Evolutionary conservation across 495 filamentous ascomycete genomes (phyloP).

Genomic region (Penicillium nucicola): DNA sequence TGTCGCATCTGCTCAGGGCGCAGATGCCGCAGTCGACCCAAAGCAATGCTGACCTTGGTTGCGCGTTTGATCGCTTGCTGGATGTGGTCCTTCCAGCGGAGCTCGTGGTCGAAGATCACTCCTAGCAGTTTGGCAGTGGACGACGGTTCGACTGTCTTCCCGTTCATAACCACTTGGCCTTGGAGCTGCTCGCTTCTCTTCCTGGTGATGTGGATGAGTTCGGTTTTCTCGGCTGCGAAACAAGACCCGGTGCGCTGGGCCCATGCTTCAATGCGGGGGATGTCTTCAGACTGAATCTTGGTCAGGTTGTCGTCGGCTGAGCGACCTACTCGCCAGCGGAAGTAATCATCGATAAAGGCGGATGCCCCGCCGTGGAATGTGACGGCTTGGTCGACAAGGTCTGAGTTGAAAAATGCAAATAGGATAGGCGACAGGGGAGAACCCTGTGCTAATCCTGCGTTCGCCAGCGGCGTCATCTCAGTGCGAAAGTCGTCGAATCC

Average conservation of each 20-base stretch:
- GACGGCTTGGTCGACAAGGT: conserved; percentile 23
- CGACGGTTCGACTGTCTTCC: conserved; percentile 15
- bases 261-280: conserved; percentile 18
- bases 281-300: conserved; percentile 6
- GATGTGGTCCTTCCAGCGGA: conserved; percentile 11
- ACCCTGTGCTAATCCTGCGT: conserved; percentile 25
- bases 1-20: conserved; percentile 22
- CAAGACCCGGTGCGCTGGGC: conserved; percentile 9
- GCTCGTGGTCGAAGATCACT: conserved; percentile 16
- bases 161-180: conserved; percentile 7
- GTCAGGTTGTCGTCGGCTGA: conserved; percentile 18
- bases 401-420: conserved; percentile 26
- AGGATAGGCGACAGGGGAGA: conserved; percentile 26
- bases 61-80: too few relatives aligned
- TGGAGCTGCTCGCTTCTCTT: conserved; percentile 1
- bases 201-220: conserved; percentile 25
- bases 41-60: too few relatives aligned
- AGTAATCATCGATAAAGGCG: conserved; percentile 17
- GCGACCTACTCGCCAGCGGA: conserved; percentile 12
- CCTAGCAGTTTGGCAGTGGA: conserved; percentile 13
- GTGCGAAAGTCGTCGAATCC: conserved; percentile 24
- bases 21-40: not conserved
- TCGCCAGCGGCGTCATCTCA: conserved; percentile 3
- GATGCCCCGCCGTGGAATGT: conserved; percentile 12
- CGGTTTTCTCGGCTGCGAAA: conserved; percentile 23